Evolutionary conservation across 148 eudicot species (phyloP), one percentile per base, ranked within the genome.

Genomic region (Hydrangea macrophylla): DNA sequence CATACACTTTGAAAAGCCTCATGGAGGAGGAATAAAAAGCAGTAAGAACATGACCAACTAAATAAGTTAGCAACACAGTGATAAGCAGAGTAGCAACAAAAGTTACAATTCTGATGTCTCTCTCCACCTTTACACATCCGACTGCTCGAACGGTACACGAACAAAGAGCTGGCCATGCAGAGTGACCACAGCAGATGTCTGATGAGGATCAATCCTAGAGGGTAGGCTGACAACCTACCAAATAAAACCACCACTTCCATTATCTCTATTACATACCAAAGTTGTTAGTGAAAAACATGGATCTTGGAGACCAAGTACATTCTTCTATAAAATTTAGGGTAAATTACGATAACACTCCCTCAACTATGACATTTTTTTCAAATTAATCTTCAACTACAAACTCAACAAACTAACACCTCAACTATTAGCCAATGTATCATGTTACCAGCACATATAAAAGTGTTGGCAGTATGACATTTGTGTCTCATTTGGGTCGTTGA

Each of bases 151-250:
- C 48, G 87, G 87, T 60, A 83, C 96, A 13, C 98, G 89, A 37
- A 92, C 93, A 74, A 92, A 92, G 67, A 92, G 67, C 78, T 92
- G 96, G 10, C 98, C 93, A 39, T 92, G 98, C 72, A 92, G 79
- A 57, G 98, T 92, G 71, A 92, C 98, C 76, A 90, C 92, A 22
- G 98, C 98, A 33, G 98, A 92, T 31, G 98, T 90, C 78, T 92
- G 96, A 70, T 92, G 98, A 60, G 98, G 92, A 79, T 92, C 98
- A 58, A 92, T 92, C 81, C 96, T 88, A n/a, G 96, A 84, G 65
- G 98, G 96, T 64, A 92, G 80, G 80, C 82, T 90, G 60, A 92
- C 98, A 71, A 92, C 96, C 98, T 92, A 85, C 60, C 27, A n/a
- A 57, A 24, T 32, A 44, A 12, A 69, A 58, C 15, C 26, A 32